Evolutionary conservation across 495 filamentous ascomycete species (phyloP), one percentile per base, ranked within the genome.

Genomic region (Hyaloscypha hepaticicola): DNA sequence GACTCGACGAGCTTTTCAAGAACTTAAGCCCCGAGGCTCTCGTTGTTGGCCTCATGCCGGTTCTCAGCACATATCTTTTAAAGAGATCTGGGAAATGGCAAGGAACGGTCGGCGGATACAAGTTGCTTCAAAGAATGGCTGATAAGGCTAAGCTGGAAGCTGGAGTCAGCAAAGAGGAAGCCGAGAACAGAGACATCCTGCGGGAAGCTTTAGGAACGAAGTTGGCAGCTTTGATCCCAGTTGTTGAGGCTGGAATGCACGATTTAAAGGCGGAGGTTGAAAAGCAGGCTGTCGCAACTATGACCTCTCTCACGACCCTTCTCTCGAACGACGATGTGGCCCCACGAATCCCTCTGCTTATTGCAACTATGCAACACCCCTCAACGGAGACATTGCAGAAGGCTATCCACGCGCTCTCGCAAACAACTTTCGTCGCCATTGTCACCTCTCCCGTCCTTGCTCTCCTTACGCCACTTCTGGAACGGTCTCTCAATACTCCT

Each of bases 391-490:
- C 88, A 19, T 82, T 95, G 58, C 90, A 95, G 71, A 95, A 96
- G 79, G 93, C 95, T 48, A 99, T 99, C 67, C 95, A 97, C 69
- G 95, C 93, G 38, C 82, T 99, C 48, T 97, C 93, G 1, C 92
- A 96, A 77, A 99, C 95, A n/a, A 99, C 95, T 31, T 99, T 99
- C 70, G 94, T 99, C 51, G 92, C 95, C 60, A 86, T 94, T 64
- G 96, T 99, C 66, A 97, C 92, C 14, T 97, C 95, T n/a, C 95
- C 95, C 22, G 95, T 98, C 4, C 86, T 99, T 27, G 95, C 95
- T n/a, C 87, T 99, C 9, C 85, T 99, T 31, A 99, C 95, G 4
- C 95, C 95, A 34, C 89, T 98, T 64, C 86, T 99, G 25, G 96
- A 97, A 75, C 87, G 95, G 63, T 90, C 93, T 12, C 85, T 98